Conservation (phyloP, 2,329 filamentous ascomycete genomes). For the Aspergillus cejpii region DNA sequence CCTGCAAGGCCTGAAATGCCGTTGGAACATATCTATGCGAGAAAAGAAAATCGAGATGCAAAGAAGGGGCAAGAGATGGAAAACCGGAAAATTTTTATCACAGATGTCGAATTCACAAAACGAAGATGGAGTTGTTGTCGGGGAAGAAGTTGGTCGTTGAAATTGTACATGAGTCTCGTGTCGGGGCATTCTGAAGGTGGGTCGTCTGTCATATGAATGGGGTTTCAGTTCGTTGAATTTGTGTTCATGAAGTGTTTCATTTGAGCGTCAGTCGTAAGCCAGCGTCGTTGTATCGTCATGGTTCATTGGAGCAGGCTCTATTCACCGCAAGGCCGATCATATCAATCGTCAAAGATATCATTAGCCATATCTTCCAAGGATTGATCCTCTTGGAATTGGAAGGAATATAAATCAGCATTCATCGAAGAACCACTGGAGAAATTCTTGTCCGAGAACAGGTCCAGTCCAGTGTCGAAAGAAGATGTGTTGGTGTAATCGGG, state of each 20-base stretch:
- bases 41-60: slow-evolving; percentile 7
- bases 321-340: not conserved
- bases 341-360: slow-evolving; percentile 21
- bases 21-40: too few species aligned
- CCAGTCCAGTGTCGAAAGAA: slow-evolving; percentile 30
- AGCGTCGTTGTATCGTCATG: slow-evolving; percentile 16
- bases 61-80: slow-evolving; percentile 4
- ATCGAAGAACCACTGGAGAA: slow-evolving; percentile 22
- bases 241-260: slow-evolving; percentile 15
- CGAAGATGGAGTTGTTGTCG: slow-evolving; percentile 7
- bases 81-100: slow-evolving; percentile 13
- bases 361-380: slow-evolving; percentile 20
- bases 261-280: slow-evolving; percentile 15
- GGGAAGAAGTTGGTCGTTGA: slow-evolving; percentile 8
- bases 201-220: slow-evolving; percentile 15
- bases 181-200: slow-evolving; percentile 11
- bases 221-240: slow-evolving; percentile 19
- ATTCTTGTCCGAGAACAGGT: slow-evolving; percentile 30
- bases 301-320: slow-evolving; percentile 2
- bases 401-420: slow-evolving; percentile 33
- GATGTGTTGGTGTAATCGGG: slow-evolving; percentile 32
- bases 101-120: slow-evolving; percentile 9
- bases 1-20: too few species aligned
- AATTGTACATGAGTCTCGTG: slow-evolving; percentile 22
- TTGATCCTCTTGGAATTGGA: slow-evolving; percentile 34